Base-by-base conservation (phyloP, 106 monocot species). In the Agapanthus africanus region DNA sequence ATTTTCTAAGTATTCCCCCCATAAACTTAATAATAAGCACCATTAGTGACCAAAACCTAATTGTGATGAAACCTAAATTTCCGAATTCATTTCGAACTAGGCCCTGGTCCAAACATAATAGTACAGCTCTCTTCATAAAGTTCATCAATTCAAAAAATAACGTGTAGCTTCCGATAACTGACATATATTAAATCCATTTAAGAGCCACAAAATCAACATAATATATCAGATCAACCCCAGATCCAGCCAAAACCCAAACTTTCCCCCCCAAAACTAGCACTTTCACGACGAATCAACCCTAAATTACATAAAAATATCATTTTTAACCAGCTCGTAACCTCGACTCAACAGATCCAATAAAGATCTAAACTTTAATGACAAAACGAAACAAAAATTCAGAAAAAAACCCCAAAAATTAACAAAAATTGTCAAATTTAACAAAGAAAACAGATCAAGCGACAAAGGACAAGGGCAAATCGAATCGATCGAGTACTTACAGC, bases 401-500 rank as follows among this genome's bases (percentile, higher is more conserved):
- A 63, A 73, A 73, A 64, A 66, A 54, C 7, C 68, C 10, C 37
- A 21, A 31, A 49, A 46, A 32, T n/a, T 34, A 9, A 33, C 33
- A 23, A 8, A 44, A 47, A 7, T 49, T n/a, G 6, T 1, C 40
- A 27, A 40, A 65, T 40, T 65, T 19, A 37, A 65, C 22, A 15
- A 27, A 16, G 15, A 38, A 66, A 22, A 1, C 10, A 39, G 16
- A 61, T 59, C 22, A 11, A 38, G 21, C 46, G 13, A 60, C 54
- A 34, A 33, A 51, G 49, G 19, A 56, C 38, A 66, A 31, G 22
- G 52, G 0, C 56, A 6, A 27, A 67, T 6, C 15, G 46, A 37
- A 33, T 10, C 2, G 27, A 40, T 68, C 30, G 69, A 63, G 19
- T 23, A 38, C 87, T 34, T 78, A 95, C 97, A 79, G 97, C 97